Conservation (phyloP, 2,329 filamentous ascomycete genomes). For the Xylaria multiplex region DNA sequence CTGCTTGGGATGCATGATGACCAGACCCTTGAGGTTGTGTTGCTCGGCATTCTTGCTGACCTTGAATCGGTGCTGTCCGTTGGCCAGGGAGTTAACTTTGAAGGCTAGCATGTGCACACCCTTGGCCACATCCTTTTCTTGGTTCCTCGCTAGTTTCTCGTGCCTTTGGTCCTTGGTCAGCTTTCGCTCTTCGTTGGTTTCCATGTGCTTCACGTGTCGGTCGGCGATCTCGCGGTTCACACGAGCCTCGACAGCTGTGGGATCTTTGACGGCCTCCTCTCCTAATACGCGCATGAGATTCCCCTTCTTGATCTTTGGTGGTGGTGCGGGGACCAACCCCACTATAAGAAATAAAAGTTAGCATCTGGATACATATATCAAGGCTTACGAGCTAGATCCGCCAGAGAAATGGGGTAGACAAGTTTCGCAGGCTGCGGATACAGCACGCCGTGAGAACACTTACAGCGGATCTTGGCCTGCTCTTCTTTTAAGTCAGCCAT, state of each 20-base stretch:
- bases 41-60: slow-evolving; percentile 93
- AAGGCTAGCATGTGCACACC: slow-evolving; percentile 89
- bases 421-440: background rate
- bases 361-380: background rate
- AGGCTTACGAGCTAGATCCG: background rate
- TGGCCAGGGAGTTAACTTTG: slow-evolving; percentile 87
- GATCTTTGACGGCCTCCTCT: slow-evolving; percentile 91
- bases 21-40: slow-evolving; percentile 85
- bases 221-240: slow-evolving; percentile 94
- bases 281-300: slow-evolving; percentile 98
- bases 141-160: slow-evolving; percentile 84
- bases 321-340: slow-evolving; percentile 87
- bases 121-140: slow-evolving; percentile 87
- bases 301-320: slow-evolving; percentile 95
- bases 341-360: slow-evolving; percentile 52
- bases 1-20: slow-evolving; percentile 88
- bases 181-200: slow-evolving; percentile 83
- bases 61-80: slow-evolving; percentile 93
- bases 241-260: slow-evolving; percentile 93
- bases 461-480: slow-evolving; percentile 86
- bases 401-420: background rate
- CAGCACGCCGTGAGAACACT: slow-evolving; percentile 9
- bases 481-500: slow-evolving; percentile 95
- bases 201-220: slow-evolving; percentile 80
- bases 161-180: slow-evolving; percentile 87